Evolutionary conservation across 441 rosid genomes (phyloP), one percentile per base, ranked within the genome.

Genomic region (Sinapis alba): DNA sequence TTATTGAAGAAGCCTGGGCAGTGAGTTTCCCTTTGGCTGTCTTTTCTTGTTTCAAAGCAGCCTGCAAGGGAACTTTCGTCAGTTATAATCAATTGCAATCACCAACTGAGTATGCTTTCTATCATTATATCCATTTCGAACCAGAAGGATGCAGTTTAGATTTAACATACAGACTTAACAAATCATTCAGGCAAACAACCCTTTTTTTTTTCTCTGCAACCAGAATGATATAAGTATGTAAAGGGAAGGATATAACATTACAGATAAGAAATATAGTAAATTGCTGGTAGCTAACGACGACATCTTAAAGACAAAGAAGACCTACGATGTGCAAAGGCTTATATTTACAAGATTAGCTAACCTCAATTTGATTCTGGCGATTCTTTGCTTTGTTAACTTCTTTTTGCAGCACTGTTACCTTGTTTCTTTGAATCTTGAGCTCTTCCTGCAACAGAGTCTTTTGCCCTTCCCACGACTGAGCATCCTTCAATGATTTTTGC

Each of bases 391-490:
- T 74, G 26, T 58, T 58, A 45, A 74, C 72, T 65, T 74, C 78
- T 57, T 66, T 67, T 24, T 74, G 78, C 60, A 74, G 41, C 47
- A 75, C 82, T 11, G 72, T 74, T 53, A 76, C 83, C 78, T 83
- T 88, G 72, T 78, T 80, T 68, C 83, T 87, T 74, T 86, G 94
- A 32, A 79, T 62, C 62, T 77, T 81, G 23, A 89, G 88, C 82
- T 91, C 97, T 72, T 91, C 97, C 78, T 80, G 92, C 64, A 91
- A 78, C 73, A 83, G 58, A 13, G 69, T 56, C 70, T 86, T 94
- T 75, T 91, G 90, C 83, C 85, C 87, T 67, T 91, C 96, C 97
- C 94, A 86, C 18, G 88, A 84, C 77, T 85, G 97, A 74, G 80
- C 72, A 77, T 87, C 86, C 84, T 79, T 79, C 71, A 75, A 78